Percentiles rank a stretch among this genome's conserved stretches.
Conservation (phyloP, 352 stramenopile genomes). For the Globisporangium barbulae region DNA sequence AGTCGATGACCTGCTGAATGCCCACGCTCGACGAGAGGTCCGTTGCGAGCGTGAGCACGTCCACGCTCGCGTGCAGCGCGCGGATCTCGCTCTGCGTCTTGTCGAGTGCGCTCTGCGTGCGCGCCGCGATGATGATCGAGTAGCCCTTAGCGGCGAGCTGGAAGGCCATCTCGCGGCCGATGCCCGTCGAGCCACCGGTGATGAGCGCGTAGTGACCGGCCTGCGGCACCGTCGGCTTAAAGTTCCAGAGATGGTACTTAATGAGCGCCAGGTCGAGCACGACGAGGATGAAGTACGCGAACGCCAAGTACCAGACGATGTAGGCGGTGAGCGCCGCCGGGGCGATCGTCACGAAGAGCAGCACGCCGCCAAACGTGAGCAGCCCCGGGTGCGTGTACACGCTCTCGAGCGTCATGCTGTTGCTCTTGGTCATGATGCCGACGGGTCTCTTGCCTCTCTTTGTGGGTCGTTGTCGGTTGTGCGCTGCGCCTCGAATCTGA, state of each 20-base stretch:
- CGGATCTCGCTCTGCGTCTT: constrained; percentile 53
- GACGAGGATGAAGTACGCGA: constrained; percentile 33
- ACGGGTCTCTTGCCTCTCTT: neutral
- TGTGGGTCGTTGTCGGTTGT: neutral
- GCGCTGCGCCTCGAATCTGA: neutral
- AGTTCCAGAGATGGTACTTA: constrained; percentile 48
- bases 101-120: constrained; percentile 43
- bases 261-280: constrained; percentile 38
- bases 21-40: neutral
- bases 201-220: constrained; percentile 42
- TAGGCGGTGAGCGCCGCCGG: constrained; percentile 16
- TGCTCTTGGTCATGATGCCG: constrained; percentile 5
- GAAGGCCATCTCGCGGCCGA: constrained; percentile 68
- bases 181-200: constrained; percentile 62
- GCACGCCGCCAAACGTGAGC: constrained; percentile 26
- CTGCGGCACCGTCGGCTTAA: constrained; percentile 26
- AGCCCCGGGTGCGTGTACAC: constrained; percentile 9
- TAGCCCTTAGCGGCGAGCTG: constrained; percentile 57
- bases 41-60: constrained; percentile 7
- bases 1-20: constrained; percentile 5
- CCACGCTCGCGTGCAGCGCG: constrained; percentile 31
- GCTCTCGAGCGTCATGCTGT: constrained; percentile 10
- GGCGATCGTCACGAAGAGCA: constrained; percentile 25
- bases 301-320: constrained; percentile 25
- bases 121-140: constrained; percentile 57